Evolutionary conservation across 179 eudicot genomes (phyloP).

Genomic region (Actinidia arguta): DNA sequence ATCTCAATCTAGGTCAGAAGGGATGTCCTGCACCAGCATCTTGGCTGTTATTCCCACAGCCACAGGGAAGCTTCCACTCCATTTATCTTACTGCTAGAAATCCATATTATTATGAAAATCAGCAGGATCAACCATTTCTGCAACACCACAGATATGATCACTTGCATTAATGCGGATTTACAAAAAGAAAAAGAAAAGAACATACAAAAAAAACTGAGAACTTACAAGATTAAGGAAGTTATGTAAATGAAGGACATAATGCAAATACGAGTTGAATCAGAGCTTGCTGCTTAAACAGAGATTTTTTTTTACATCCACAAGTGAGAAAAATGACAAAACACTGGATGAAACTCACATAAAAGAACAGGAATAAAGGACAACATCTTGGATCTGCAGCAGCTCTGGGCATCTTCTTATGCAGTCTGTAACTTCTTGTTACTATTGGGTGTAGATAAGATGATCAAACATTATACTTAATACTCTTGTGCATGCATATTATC

Average conservation of each 20-base stretch:
- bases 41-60: too few species aligned
- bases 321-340: background rate
- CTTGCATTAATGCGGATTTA: slow-evolving; percentile 87
- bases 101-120: slow-evolving; percentile 88
- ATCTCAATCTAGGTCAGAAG: too few species aligned
- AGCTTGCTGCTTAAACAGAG: background rate
- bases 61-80: slow-evolving; percentile 96
- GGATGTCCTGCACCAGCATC: too few species aligned
- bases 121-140: slow-evolving; percentile 90
- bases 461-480: slow-evolving; percentile 93
- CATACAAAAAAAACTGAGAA: background rate
- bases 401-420: slow-evolving; percentile 84
- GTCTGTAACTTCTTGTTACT: slow-evolving; percentile 85
- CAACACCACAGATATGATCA: slow-evolving; percentile 94
- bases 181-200: background rate
- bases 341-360: slow-evolving; percentile 63
- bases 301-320: too few species aligned
- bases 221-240: background rate
- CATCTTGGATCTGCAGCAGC: slow-evolving; percentile 63
- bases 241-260: background rate
- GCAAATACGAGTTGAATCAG: background rate
- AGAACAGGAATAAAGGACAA: slow-evolving; percentile 89
- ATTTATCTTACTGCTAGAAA: slow-evolving; percentile 99
- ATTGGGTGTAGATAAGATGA: slow-evolving; percentile 89
- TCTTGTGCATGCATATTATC: slow-evolving; percentile 98